These are phyloP conservation scores for Acacia melanoxylon DNA, from an alignment of 306 rosid genomes.

Conservation along the genomic window DNA sequence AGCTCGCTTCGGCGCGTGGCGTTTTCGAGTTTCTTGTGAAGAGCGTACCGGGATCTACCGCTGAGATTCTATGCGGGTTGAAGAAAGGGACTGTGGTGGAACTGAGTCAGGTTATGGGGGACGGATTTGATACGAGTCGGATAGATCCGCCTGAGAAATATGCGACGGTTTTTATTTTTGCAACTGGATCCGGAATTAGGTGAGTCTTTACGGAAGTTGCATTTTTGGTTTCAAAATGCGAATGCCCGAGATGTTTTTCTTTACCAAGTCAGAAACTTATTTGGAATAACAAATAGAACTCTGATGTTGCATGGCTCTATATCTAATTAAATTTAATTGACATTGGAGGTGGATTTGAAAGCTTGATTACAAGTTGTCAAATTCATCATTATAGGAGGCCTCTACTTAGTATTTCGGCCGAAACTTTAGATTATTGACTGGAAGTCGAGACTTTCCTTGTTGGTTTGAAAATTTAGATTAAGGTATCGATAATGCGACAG, in stretches of 20 bases:
- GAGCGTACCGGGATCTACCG: slow-evolving; percentile 80
- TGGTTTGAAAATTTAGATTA: neutral
- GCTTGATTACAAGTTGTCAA: neutral
- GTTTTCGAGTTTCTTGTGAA: slow-evolving; percentile 85
- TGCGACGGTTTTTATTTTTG: slow-evolving; percentile 67
- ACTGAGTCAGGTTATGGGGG: slow-evolving; percentile 76
- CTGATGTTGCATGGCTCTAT: neutral
- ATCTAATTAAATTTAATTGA: neutral
- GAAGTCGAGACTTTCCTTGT: neutral
- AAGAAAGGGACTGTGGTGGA: slow-evolving; percentile 89
- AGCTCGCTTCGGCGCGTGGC: slow-evolving; percentile 49
- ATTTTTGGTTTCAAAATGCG: neutral
- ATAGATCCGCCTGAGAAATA: slow-evolving; percentile 73
- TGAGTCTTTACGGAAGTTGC: slow-evolving; percentile 8
- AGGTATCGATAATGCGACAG: neutral
- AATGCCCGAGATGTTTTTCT: neutral
- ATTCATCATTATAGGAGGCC: neutral
- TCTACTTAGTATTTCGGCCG: neutral
- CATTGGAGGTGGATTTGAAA: neutral
- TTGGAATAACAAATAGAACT: neutral
- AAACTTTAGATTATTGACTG: neutral
- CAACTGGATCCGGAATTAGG: slow-evolving; percentile 98
- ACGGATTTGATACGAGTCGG: slow-evolving; percentile 65
- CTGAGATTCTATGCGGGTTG: slow-evolving; percentile 78
- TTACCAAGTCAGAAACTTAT: neutral